Conservation (phyloP, 768 basidiomycete species). For the Brasilioporus rufonigricans region DNA sequence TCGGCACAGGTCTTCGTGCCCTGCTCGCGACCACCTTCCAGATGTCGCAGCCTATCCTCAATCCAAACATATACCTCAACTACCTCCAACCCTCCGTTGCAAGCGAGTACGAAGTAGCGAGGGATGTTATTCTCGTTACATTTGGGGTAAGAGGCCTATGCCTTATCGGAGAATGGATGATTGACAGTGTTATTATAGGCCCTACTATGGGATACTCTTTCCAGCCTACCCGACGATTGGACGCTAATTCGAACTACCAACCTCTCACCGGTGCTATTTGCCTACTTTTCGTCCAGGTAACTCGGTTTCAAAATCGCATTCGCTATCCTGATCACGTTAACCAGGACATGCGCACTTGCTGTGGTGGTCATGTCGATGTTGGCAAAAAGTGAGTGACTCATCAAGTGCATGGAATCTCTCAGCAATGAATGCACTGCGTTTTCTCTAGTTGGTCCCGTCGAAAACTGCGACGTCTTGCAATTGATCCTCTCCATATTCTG, state of each 20-base stretch:
- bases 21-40: background rate
- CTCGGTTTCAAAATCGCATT: background rate
- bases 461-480: slow-evolving; percentile 17
- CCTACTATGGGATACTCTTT: slow-evolving; percentile 27
- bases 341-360: slow-evolving; percentile 19
- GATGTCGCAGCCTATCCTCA: slow-evolving; percentile 17
- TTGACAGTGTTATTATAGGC: slow-evolving; percentile 14
- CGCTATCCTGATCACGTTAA: slow-evolving; percentile 2
- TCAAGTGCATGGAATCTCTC: background rate
- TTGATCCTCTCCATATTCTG: slow-evolving; percentile 14
- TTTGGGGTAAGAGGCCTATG: slow-evolving; percentile 14
- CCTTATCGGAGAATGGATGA: background rate
- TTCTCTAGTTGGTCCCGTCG: slow-evolving; percentile 22
- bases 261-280: slow-evolving; percentile 16
- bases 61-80: slow-evolving; percentile 24
- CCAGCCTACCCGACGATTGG: slow-evolving; percentile 21
- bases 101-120: slow-evolving; percentile 17
- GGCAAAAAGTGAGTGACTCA: slow-evolving; percentile 17
- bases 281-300: slow-evolving; percentile 26
- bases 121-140: slow-evolving; percentile 18
- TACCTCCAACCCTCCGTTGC: slow-evolving; percentile 23
- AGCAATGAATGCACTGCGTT: background rate
- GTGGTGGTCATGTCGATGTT: slow-evolving; percentile 16
- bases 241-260: slow-evolving; percentile 15
- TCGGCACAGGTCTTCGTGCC: background rate